A percentile compares a stretch with the other conserved stretches of the same genome.
Conservation (phyloP, 768 basidiomycete genomes). For the Lyophyllum shimeji region DNA sequence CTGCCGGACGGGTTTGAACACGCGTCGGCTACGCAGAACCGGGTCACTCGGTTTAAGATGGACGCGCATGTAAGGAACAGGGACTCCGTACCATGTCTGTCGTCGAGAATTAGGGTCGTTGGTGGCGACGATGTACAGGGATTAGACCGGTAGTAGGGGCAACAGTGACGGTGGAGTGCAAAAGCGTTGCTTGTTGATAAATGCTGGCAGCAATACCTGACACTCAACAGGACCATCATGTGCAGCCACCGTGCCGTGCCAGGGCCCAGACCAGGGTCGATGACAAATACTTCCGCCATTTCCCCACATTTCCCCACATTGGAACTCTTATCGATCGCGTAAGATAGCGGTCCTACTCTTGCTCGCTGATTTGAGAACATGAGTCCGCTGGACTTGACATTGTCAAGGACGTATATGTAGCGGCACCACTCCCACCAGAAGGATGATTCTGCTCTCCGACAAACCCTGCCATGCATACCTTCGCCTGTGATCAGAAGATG, state of each 20-base stretch:
- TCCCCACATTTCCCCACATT: conserved; percentile 14
- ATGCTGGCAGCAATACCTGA: conserved; percentile 1
- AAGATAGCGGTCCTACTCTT: no score
- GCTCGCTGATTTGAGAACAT: no score
- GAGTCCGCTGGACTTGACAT: no score
- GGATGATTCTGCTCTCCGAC: no score
- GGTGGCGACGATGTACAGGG: conserved; percentile 7
- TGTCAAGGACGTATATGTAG: no score
- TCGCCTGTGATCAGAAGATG: neutral
- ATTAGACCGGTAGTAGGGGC: neutral
- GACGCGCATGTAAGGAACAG: conserved; percentile 1
- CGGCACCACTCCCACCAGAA: no score
- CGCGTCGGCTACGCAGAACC: conserved; percentile 28
- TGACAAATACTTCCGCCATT: conserved; percentile 31
- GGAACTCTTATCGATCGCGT: neutral
- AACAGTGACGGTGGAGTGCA: neutral
- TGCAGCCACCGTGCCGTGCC: conserved; percentile 3
- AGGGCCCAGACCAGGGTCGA: conserved; percentile 4
- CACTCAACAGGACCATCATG: conserved; percentile 15
- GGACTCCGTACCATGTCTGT: conserved; percentile 6
- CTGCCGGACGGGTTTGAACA: conserved; percentile 32
- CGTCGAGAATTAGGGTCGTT: neutral
- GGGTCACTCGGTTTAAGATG: neutral
- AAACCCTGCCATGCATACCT: no score
- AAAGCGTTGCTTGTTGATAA: neutral